These are phyloP conservation scores for Malassezia obtusa DNA, from an alignment of 1,284 basidiomycete genomes.

Conservation along the genomic window DNA sequence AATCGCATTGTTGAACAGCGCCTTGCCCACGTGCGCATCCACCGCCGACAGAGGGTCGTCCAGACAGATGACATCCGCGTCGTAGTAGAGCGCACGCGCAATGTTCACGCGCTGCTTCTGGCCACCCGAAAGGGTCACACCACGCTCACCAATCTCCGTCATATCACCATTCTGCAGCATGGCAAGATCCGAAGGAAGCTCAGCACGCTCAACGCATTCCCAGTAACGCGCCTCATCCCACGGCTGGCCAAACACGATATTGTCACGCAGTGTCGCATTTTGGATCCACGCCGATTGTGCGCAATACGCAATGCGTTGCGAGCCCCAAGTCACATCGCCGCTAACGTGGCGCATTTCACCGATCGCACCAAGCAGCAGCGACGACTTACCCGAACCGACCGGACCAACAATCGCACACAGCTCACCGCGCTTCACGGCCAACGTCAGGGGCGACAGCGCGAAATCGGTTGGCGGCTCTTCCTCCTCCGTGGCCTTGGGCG, in stretches of 20 bases:
- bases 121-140: constrained; percentile 53
- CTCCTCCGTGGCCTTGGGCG: not conserved
- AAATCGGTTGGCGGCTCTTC: not conserved
- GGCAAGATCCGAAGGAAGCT: constrained; percentile 56
- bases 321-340: constrained; percentile 39
- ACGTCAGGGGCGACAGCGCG: not conserved
- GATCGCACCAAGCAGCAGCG: constrained; percentile 37
- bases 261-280: constrained; percentile 61
- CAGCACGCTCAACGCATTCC: constrained; percentile 35
- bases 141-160: constrained; percentile 57
- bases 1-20: constrained; percentile 44
- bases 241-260: constrained; percentile 50
- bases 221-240: constrained; percentile 54
- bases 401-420: constrained; percentile 35
- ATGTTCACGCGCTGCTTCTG: constrained; percentile 64
- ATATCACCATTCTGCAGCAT: constrained; percentile 64
- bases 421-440: constrained; percentile 13
- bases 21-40: constrained; percentile 48
- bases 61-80: constrained; percentile 60
- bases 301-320: constrained; percentile 59
- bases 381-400: constrained; percentile 44
- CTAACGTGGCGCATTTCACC: constrained; percentile 40
- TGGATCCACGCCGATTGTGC: constrained; percentile 83
- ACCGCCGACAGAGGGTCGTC: constrained; percentile 65
- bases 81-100: constrained; percentile 62